These are phyloP conservation scores for Saturnispora quitensis DNA, from an alignment of 805 yeast genomes.

Conservation along the genomic window DNA sequence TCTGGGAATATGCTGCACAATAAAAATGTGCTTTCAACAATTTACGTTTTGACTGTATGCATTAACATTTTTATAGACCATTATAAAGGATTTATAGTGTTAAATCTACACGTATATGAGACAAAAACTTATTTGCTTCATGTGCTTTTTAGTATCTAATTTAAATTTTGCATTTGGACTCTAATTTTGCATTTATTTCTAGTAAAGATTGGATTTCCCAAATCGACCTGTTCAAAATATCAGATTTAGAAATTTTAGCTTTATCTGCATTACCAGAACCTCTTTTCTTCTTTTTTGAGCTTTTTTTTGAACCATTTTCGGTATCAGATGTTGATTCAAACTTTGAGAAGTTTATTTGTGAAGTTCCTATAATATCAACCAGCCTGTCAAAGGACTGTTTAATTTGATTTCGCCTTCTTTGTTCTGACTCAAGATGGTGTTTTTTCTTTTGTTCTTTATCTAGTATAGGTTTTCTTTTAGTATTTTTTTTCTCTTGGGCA, in stretches of 20 bases:
- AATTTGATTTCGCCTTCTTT: constrained; percentile 29
- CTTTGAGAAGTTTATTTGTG: constrained; percentile 8
- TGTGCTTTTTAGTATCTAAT: not conserved
- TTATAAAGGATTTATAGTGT: not conserved
- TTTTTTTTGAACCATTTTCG: constrained; percentile 1
- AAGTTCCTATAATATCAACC: constrained; percentile 17
- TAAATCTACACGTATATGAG: not conserved
- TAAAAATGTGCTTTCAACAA: not conserved
- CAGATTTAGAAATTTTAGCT: constrained; percentile 19
- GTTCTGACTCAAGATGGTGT: constrained; percentile 32
- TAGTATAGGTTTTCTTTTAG: constrained; percentile 12
- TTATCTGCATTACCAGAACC: constrained; percentile 8
- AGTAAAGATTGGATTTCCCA: constrained; percentile 22
- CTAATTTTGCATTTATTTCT: constrained; percentile 11
- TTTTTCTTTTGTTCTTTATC: constrained; percentile 27
- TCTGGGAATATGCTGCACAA: not conserved
- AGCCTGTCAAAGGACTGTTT: constrained; percentile 30
- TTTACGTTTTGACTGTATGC: not conserved
- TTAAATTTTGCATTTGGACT: not conserved
- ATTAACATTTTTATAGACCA: not conserved
- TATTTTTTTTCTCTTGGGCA: not conserved
- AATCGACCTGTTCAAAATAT: constrained; percentile 21
- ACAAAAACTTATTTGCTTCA: not conserved
- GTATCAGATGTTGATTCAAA: not conserved
- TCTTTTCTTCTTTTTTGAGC: constrained; percentile 7